Percentiles rank a stretch among this genome's conserved stretches.
These are phyloP conservation scores for Xanthoceras sorbifolium DNA, from an alignment of 345 rosid genomes.

Conservation along the genomic window DNA sequence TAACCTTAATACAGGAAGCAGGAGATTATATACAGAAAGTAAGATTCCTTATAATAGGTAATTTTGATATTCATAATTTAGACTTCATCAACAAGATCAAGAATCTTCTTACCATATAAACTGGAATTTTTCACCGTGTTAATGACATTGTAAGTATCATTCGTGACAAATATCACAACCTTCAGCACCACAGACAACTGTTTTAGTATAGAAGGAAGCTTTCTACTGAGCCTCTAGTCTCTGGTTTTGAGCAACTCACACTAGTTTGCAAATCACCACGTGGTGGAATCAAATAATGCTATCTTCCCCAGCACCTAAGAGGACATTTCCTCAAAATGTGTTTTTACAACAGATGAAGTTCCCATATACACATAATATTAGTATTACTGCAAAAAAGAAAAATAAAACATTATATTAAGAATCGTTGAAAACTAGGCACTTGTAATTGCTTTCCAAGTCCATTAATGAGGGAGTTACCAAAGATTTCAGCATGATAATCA, in stretches of 20 bases:
- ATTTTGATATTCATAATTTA: neutral
- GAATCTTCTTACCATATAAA: neutral
- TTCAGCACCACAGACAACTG: neutral
- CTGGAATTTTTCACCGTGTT: constrained; percentile 1
- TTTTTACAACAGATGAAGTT: neutral
- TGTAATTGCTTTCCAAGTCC: neutral
- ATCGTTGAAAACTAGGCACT: neutral
- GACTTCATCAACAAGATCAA: neutral
- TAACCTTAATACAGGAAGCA: neutral
- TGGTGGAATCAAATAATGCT: neutral
- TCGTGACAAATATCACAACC: neutral
- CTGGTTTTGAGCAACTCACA: neutral
- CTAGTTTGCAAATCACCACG: neutral
- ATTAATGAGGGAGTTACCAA: neutral
- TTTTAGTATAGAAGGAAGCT: neutral
- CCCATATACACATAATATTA: neutral
- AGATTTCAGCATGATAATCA: neutral
- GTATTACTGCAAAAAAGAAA: neutral
- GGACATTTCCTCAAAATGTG: neutral
- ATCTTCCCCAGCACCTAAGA: neutral
- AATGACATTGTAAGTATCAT: neutral
- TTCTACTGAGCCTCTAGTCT: neutral
- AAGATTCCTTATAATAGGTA: neutral
- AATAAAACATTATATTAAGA: neutral
- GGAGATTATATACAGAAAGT: neutral